Evolutionary conservation across 495 filamentous ascomycete species (phyloP).

Genomic region (Halenospora varia): DNA sequence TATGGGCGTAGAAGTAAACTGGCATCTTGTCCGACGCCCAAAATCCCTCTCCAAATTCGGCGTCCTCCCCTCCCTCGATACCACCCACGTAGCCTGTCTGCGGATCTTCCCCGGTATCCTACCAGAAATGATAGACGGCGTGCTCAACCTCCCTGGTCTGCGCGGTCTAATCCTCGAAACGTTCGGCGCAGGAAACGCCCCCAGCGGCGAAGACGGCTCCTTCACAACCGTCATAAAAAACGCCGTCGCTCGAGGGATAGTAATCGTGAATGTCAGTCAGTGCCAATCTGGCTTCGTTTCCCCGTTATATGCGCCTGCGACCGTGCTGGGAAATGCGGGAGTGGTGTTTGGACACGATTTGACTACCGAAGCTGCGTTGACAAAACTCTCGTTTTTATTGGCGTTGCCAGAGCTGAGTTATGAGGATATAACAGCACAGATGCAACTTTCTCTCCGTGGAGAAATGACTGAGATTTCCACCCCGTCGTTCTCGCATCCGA

Average conservation of each 20-base stretch:
- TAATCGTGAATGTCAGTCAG: constrained; percentile 92
- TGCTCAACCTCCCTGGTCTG: constrained; percentile 72
- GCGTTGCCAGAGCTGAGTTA: constrained; percentile 59
- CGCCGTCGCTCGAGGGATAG: constrained; percentile 75
- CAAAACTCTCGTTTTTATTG: constrained; percentile 87
- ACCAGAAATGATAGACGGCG: constrained; percentile 89
- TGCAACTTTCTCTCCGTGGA: constrained; percentile 75
- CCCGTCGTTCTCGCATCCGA: constrained; percentile 63
- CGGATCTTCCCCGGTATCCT: constrained; percentile 95
- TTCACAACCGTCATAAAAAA: constrained; percentile 75
- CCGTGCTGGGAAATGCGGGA: constrained; percentile 77
- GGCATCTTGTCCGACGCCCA: constrained; percentile 75
- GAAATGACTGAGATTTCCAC: constrained; percentile 75
- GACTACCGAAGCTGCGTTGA: constrained; percentile 90
- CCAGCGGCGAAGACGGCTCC: constrained; percentile 75
- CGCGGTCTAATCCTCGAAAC: constrained; percentile 88
- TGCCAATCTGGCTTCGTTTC: constrained; percentile 86
- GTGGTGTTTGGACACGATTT: constrained; percentile 92
- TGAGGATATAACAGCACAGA: constrained; percentile 60
- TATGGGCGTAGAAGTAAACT: constrained; percentile 77
- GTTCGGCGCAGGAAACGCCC: constrained; percentile 93
- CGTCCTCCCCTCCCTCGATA: constrained; percentile 76
- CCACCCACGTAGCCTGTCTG: constrained; percentile 85
- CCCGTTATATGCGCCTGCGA: constrained; percentile 89
- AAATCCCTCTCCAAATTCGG: constrained; percentile 68